Conservation (phyloP, 169 alveolate species). For the Perkinsus chesapeaki region DNA sequence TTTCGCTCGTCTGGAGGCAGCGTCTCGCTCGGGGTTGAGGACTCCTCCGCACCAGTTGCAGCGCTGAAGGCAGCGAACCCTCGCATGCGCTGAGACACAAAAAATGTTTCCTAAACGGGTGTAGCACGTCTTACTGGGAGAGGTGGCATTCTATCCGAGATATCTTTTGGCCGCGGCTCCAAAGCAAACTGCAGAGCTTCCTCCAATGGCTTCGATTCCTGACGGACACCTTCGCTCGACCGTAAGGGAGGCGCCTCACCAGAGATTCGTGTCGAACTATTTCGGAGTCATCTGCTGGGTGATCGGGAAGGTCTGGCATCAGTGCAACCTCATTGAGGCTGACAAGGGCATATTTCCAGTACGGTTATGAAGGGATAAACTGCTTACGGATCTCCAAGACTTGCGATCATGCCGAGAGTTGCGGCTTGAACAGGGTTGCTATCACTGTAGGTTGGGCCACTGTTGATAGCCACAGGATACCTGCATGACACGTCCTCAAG, state of each 20-base stretch:
- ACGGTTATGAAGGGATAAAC: neutral
- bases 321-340: neutral
- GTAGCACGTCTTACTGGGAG: neutral
- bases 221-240: neutral
- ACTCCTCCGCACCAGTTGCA: neutral
- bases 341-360: too few relatives aligned
- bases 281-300: neutral
- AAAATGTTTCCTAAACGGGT: neutral
- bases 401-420: neutral
- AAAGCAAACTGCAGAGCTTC: neutral
- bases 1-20: neutral
- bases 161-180: neutral
- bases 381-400: neutral
- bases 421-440: neutral
- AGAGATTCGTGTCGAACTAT: neutral
- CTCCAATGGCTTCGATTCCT: neutral
- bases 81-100: neutral
- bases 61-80: neutral
- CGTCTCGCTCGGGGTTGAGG: neutral
- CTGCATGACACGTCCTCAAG: neutral
- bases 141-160: neutral
- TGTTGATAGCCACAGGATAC: neutral
- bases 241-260: neutral
- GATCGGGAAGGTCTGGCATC: neutral
- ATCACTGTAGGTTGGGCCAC: neutral